These are phyloP conservation scores for Phyllostachys edulis DNA, from an alignment of 176 grass and related monocot species.

Conservation along the genomic window DNA sequence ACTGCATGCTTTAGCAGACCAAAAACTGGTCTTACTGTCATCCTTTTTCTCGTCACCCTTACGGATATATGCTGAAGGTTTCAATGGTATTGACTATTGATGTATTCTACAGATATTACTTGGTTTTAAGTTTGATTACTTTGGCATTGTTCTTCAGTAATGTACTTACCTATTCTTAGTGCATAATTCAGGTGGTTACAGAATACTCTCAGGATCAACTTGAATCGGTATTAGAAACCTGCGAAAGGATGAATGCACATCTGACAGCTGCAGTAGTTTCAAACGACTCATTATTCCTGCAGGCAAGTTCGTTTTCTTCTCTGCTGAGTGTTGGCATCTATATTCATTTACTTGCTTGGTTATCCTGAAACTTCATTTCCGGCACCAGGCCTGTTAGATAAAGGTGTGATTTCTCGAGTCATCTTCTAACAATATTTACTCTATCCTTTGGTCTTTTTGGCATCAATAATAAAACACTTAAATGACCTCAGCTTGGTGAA, in stretches of 20 bases:
- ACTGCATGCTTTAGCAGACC: neutral
- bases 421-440: neutral
- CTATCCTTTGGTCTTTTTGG: neutral
- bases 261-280: constrained; percentile 95
- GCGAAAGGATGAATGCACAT: constrained; percentile 85
- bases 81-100: neutral
- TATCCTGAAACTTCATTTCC: neutral
- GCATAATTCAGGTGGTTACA: constrained; percentile 61
- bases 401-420: neutral
- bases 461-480: neutral
- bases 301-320: constrained; percentile 50
- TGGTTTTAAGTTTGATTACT: neutral
- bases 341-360: neutral
- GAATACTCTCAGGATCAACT: constrained; percentile 77
- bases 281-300: constrained; percentile 83
- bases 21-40: neutral
- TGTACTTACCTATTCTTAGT: neutral
- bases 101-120: neutral
- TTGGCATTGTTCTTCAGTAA: neutral
- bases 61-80: neutral
- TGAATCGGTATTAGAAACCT: constrained; percentile 71
- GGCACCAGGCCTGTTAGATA: neutral
- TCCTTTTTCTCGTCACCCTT: neutral
- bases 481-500: neutral
- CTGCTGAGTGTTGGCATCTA: neutral